These are phyloP conservation scores for Penicillium canescens DNA, from an alignment of 495 filamentous ascomycete genomes.

Conservation along the genomic window DNA sequence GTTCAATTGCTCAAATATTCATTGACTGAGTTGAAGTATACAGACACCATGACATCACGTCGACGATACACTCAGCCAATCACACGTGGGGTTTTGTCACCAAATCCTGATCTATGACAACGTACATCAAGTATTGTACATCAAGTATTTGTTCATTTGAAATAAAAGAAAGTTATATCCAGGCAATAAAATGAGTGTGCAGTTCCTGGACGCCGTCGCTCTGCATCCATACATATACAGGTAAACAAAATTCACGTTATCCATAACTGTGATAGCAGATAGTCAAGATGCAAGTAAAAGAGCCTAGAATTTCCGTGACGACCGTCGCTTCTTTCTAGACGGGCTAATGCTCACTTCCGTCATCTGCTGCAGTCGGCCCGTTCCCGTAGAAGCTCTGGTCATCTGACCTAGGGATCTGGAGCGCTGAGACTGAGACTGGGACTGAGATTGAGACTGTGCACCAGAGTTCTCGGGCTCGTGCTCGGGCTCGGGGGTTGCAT, in stretches of 20 bases:
- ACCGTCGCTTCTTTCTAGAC: conserved; percentile 15
- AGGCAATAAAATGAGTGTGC: not conserved
- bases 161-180: not conserved
- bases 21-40: not conserved
- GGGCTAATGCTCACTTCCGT: conserved; percentile 31
- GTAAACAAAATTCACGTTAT: not conserved
- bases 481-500: conserved; percentile 22
- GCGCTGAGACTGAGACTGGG: not conserved
- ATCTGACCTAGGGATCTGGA: not conserved
- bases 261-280: not conserved
- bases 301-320: conserved; percentile 14
- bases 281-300: not conserved
- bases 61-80: conserved; percentile 7
- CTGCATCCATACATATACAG: not conserved
- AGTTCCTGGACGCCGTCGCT: conserved; percentile 10
- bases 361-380: conserved; percentile 16
- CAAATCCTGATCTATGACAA: conserved; percentile 1
- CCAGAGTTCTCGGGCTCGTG: not conserved
- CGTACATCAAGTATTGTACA: not conserved
- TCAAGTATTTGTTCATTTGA: not conserved
- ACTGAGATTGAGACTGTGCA: too few relatives aligned
- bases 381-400: conserved; percentile 22
- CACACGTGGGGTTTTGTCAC: conserved; percentile 16
- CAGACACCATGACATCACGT: conserved; percentile 16
- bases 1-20: not conserved